phyloP scores from a whole-genome alignment of 1,284 basidiomycete species.

The Trametes pubescens region DNA sequence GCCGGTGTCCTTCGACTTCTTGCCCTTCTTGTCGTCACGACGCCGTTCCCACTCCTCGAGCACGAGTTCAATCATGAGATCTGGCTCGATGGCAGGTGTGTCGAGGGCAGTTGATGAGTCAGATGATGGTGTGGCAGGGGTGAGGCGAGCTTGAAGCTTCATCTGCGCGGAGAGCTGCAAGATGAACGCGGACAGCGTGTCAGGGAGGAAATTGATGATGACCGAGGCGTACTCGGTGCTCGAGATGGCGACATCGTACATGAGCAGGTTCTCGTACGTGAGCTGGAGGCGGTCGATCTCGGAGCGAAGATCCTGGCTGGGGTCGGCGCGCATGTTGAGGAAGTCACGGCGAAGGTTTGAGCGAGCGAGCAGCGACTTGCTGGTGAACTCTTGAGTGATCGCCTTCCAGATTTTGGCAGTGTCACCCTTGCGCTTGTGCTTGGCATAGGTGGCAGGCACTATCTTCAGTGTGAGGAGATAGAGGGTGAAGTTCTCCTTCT shows the following conservation, averaged over 20 bases:
- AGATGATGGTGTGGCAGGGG: background rate
- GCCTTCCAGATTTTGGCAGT: background rate
- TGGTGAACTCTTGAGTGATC: background rate
- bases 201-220: background rate
- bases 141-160: background rate
- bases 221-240: background rate
- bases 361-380: background rate
- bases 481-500: conserved; percentile 17
- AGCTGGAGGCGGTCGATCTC: background rate
- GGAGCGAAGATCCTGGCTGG: background rate
- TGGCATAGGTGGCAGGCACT: conserved; percentile 1
- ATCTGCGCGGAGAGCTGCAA: conserved; percentile 2
- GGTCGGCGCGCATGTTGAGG: background rate
- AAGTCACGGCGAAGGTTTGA: background rate
- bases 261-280: conserved; percentile 8
- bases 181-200: background rate
- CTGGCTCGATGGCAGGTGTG: background rate
- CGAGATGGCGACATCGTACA: background rate
- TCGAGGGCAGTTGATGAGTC: background rate
- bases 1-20: conserved; percentile 13
- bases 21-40: too few species aligned
- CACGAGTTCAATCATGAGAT: background rate
- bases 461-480: conserved; percentile 24
- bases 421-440: background rate
- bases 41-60: background rate